phyloP scores from a whole-genome alignment of 2,329 filamentous ascomycete species.

The Lasiodiplodia theobromae region DNA sequence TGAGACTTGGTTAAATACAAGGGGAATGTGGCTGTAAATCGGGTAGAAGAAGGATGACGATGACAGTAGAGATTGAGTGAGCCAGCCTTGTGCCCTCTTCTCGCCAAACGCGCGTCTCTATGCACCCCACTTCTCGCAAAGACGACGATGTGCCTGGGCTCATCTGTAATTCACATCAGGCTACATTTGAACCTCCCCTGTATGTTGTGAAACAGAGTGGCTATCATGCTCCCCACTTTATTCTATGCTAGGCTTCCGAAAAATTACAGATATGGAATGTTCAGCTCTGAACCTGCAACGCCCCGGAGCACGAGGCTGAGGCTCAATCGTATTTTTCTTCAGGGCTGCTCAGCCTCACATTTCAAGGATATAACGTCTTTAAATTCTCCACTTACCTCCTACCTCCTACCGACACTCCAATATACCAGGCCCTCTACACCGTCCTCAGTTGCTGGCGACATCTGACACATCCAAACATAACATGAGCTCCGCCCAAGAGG shows the following conservation, averaged over 20 bases:
- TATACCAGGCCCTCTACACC: neutral
- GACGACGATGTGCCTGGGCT: neutral
- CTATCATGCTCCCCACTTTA: neutral
- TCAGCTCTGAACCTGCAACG: neutral
- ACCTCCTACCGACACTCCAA: neutral
- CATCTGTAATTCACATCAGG: neutral
- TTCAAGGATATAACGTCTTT: neutral
- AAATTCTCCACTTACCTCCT: neutral
- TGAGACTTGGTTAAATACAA: neutral
- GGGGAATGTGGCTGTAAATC: neutral
- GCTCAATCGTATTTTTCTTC: neutral
- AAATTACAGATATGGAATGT: neutral
- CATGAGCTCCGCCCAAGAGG: no score
- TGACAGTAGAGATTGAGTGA: neutral
- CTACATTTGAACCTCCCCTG: neutral
- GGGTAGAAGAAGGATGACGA: neutral
- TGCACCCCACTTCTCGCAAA: neutral
- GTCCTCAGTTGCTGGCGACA: neutral
- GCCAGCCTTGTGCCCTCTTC: neutral
- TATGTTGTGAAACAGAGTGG: neutral
- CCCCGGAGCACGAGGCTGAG: neutral
- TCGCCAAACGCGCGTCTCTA: neutral
- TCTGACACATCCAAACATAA: no score
- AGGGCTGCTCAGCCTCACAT: neutral
- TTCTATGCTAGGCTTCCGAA: neutral